Conservation (phyloP, 139 green algal species). For the Desmodesmus armatus region DNA sequence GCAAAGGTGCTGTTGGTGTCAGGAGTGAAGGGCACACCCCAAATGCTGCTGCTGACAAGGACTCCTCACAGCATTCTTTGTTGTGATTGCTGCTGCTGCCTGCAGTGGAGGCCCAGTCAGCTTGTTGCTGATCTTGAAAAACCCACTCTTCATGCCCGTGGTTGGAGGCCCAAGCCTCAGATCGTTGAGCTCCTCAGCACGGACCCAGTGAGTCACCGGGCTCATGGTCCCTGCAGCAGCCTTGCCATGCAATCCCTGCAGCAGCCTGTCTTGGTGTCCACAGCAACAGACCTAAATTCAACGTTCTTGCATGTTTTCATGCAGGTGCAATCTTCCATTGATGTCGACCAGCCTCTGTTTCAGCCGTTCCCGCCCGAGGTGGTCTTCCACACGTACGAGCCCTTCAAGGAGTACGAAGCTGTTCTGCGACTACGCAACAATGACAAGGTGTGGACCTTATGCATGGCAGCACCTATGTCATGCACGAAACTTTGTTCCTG, state of each 20-base stretch:
- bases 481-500: neutral
- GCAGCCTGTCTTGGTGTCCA: too few species aligned
- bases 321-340: conserved; percentile 72
- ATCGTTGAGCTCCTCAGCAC: conserved; percentile 81
- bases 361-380: conserved; percentile 82
- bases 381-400: conserved; percentile 72
- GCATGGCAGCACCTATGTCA: neutral
- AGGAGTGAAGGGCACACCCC: neutral
- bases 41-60: neutral
- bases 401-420: conserved; percentile 72
- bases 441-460: conserved; percentile 65
- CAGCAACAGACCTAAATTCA: neutral
- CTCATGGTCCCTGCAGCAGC: neutral
- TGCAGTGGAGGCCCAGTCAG: conserved; percentile 70
- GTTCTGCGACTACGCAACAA: conserved; percentile 83
- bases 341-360: conserved; percentile 82
- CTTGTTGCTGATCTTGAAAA: conserved; percentile 55
- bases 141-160: conserved; percentile 49
- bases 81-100: neutral
- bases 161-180: conserved; percentile 69
- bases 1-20: conserved; percentile 22
- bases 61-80: neutral
- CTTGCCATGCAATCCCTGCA: too few species aligned
- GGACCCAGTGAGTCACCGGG: neutral
- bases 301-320: neutral